These are phyloP conservation scores for Calcarisporium arbuscula DNA, from an alignment of 2,329 filamentous ascomycete species.

Conservation along the genomic window DNA sequence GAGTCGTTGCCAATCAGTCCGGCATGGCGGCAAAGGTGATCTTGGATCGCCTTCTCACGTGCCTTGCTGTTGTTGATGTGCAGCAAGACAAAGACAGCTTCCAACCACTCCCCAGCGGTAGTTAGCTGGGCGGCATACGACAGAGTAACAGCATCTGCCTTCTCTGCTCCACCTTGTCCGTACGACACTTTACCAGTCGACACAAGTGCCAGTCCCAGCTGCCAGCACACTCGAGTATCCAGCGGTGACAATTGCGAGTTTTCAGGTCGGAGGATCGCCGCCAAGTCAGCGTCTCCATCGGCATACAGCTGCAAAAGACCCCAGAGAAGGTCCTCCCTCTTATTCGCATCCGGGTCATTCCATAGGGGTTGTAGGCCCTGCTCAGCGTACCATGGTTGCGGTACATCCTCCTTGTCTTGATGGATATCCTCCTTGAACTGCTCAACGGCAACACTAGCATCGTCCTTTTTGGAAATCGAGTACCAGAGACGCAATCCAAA, in stretches of 20 bases:
- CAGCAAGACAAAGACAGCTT: slow-evolving; percentile 69
- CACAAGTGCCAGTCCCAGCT: slow-evolving; percentile 65
- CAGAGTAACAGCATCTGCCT: slow-evolving; percentile 59
- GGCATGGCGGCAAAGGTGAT: slow-evolving; percentile 69
- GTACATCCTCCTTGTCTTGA: slow-evolving; percentile 64
- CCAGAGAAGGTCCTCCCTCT: slow-evolving; percentile 76
- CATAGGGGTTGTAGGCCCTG: slow-evolving; percentile 52
- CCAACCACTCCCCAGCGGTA: slow-evolving; percentile 58
- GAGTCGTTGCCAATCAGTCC: slow-evolving; percentile 55
- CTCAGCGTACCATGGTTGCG: slow-evolving; percentile 65
- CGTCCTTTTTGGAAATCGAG: slow-evolving; percentile 60
- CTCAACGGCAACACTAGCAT: slow-evolving; percentile 64
- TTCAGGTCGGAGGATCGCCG: slow-evolving; percentile 67
- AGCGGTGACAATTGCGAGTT: slow-evolving; percentile 70
- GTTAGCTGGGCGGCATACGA: slow-evolving; percentile 61
- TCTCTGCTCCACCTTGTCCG: slow-evolving; percentile 46
- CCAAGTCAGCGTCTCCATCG: slow-evolving; percentile 50
- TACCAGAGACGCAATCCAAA: slow-evolving; percentile 93
- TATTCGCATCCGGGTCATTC: slow-evolving; percentile 50
- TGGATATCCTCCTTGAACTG: slow-evolving; percentile 69
- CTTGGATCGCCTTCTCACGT: slow-evolving; percentile 62
- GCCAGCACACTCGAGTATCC: slow-evolving; percentile 75
- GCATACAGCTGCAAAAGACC: slow-evolving; percentile 78
- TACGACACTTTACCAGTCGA: slow-evolving; percentile 46
- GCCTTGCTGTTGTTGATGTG: slow-evolving; percentile 61